Conservation (phyloP, 73 alveolate species). For the Stentor coeruleus region DNA sequence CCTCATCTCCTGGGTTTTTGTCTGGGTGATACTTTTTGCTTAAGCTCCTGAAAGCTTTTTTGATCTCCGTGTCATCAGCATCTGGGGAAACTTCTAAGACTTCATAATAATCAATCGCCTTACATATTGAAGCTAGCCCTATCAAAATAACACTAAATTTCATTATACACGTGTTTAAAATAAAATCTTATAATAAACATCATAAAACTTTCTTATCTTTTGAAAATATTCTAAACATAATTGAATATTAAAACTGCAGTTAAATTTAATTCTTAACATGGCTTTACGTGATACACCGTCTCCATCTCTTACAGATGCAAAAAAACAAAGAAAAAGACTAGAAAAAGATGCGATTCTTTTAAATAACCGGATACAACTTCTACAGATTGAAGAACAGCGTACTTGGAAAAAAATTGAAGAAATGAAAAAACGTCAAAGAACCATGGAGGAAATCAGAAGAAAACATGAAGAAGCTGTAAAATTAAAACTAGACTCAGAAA, state of each 20-base stretch:
- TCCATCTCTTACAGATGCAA: background rate
- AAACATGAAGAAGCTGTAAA: background rate
- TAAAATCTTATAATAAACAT: background rate
- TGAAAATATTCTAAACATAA: no score
- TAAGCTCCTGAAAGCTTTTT: conserved; percentile 82
- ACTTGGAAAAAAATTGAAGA: background rate
- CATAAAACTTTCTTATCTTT: no score
- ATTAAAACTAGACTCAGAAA: background rate
- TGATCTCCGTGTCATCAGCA: conserved; percentile 81
- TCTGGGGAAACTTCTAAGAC: conserved; percentile 64
- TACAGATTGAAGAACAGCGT: background rate
- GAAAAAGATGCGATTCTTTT: background rate
- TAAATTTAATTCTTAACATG: no score
- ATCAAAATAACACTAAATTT: background rate
- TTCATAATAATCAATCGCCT: conserved; percentile 65
- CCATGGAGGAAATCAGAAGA: background rate
- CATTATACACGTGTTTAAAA: conserved; percentile 5
- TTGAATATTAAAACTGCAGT: no score
- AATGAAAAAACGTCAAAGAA: background rate
- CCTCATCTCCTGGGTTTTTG: conserved; percentile 75
- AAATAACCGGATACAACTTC: background rate
- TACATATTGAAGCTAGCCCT: conserved; percentile 18
- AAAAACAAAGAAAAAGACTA: background rate
- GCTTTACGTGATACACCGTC: no score
- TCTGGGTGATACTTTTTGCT: conserved; percentile 88